Evolutionary conservation across 805 yeast species (phyloP).

Genomic region (Wickerhamiella dianesei): DNA sequence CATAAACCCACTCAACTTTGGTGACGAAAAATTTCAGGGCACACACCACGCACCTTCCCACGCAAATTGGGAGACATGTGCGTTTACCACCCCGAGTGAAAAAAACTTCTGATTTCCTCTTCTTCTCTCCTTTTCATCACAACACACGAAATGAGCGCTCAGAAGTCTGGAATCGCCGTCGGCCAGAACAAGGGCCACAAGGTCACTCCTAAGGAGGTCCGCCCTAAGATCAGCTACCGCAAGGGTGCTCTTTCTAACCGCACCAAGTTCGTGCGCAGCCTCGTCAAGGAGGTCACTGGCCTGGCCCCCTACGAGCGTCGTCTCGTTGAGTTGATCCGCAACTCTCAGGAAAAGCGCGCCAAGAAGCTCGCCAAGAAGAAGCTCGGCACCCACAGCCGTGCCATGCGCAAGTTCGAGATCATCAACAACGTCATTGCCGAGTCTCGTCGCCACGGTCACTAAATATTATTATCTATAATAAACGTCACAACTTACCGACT

Average conservation of each 20-base stretch:
- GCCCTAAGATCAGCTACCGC: conserved; percentile 86
- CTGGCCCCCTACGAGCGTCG: conserved; percentile 99
- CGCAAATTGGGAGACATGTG: too few relatives aligned
- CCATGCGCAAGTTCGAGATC: conserved; percentile 98
- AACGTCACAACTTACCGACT: not conserved
- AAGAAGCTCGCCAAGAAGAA: conserved; percentile 99
- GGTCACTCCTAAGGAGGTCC: conserved; percentile 71
- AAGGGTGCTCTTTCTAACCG: conserved; percentile 95
- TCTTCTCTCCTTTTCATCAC: not conserved
- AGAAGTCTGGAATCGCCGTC: conserved; percentile 69
- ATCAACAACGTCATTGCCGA: conserved; percentile 92
- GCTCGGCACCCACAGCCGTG: conserved; percentile 99
- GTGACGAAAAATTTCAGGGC: not conserved
- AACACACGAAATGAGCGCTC: conserved; percentile 31
- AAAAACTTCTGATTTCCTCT: not conserved
- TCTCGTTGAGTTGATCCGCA: conserved; percentile 97
- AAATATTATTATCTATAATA: not conserved
- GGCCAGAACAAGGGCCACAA: conserved; percentile 99
- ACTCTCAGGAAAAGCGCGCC: conserved; percentile 99
- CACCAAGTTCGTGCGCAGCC: conserved; percentile 86
- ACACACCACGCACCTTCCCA: too few relatives aligned
- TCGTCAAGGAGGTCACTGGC: conserved; percentile 95
- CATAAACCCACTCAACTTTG: not conserved
- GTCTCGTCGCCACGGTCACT: conserved; percentile 44
- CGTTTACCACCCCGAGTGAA: not conserved